Base-by-base conservation (phyloP, 2,329 filamentous ascomycete genomes). In the Penicillium sp. region DNA sequence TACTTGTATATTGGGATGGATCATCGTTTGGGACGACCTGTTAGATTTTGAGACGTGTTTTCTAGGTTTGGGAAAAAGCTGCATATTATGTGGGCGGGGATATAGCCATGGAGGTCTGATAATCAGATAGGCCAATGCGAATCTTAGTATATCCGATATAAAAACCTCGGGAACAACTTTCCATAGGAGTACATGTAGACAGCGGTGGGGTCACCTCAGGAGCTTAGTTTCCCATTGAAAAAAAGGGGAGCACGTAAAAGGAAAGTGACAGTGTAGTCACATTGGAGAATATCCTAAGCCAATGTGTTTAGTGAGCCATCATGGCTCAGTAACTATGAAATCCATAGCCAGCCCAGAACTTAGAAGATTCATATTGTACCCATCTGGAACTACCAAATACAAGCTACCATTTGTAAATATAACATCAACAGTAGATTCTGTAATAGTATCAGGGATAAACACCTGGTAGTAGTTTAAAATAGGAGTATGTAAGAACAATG, bases 401-500 rank as follows among this genome's bases (percentile, higher is more conserved):
- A 44, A 30, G 6, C 40, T 28, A 17, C 17, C 11, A 37, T 28
- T 26, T n/a, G 12, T 28, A 16, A 31, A 33, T 30, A 28, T 42
- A 17, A 50, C 25, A 28, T 40, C 41, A 44, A 9, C 30, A 36
- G 30, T 45, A 26, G 17, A 46, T 31, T 52, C 26, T 46, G 22
- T 44, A 55, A 26, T 48, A 35, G 19, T 50, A 49, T 41, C 30
- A 10, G 31, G 44, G 36, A 53, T 28, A 16, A 61, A 38, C 46
- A 55, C 56, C 56, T 49, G 55, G 52, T 53, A 55, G 37, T 14
- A 28, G 50, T 38, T 37, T 46, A 11, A 55, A 38, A 44, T 26
- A 41, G 43, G 37, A 61, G 53, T 62, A 59, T 57, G 50, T 62
- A 58, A 46, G 26, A 54, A 61, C 54, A 61, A 41, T 52, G 48